These are phyloP conservation scores for Diutina sp. DNA, from an alignment of 1,139 yeast species.

Conservation along the genomic window DNA sequence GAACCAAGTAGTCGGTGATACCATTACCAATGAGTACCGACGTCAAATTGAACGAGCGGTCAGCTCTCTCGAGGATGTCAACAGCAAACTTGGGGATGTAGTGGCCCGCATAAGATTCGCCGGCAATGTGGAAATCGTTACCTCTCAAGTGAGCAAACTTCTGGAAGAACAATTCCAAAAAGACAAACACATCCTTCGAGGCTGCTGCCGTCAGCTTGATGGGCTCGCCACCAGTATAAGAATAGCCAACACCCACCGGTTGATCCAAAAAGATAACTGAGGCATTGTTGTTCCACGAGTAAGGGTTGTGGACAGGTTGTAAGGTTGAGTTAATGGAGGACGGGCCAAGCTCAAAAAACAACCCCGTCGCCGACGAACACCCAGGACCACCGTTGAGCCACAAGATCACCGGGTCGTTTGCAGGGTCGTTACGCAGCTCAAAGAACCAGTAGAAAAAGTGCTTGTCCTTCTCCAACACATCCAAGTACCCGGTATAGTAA, in stretches of 20 bases:
- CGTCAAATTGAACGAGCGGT: slow-evolving; percentile 9
- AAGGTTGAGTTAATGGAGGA: slow-evolving; percentile 37
- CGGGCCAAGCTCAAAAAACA: slow-evolving; percentile 59
- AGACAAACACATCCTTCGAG: slow-evolving; percentile 5
- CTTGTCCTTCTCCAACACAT: slow-evolving; percentile 41
- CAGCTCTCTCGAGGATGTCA: slow-evolving; percentile 6
- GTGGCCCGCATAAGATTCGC: slow-evolving; percentile 7
- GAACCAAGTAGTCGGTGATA: slow-evolving; percentile 6
- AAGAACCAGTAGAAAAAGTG: slow-evolving; percentile 77
- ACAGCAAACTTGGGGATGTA: slow-evolving; percentile 6
- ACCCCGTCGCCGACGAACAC: slow-evolving; percentile 56
- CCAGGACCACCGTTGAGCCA: slow-evolving; percentile 78
- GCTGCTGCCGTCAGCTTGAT: slow-evolving; percentile 6
- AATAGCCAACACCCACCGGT: slow-evolving; percentile 7
- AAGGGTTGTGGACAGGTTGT: slow-evolving; percentile 43
- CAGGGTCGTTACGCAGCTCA: slow-evolving; percentile 48
- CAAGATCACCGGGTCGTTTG: slow-evolving; percentile 51
- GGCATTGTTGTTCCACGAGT: slow-evolving; percentile 62
- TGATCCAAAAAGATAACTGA: slow-evolving; percentile 34
- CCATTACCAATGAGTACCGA: slow-evolving; percentile 12
- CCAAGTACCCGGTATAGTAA: slow-evolving; percentile 52
- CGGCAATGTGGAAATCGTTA: slow-evolving; percentile 7
- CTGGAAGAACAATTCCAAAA: slow-evolving; percentile 7
- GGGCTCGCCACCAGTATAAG: slow-evolving; percentile 4
- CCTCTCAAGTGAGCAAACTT: slow-evolving; percentile 5